Conservation (phyloP, 2,329 filamentous ascomycete species). For the Fusarium lateritium region DNA sequence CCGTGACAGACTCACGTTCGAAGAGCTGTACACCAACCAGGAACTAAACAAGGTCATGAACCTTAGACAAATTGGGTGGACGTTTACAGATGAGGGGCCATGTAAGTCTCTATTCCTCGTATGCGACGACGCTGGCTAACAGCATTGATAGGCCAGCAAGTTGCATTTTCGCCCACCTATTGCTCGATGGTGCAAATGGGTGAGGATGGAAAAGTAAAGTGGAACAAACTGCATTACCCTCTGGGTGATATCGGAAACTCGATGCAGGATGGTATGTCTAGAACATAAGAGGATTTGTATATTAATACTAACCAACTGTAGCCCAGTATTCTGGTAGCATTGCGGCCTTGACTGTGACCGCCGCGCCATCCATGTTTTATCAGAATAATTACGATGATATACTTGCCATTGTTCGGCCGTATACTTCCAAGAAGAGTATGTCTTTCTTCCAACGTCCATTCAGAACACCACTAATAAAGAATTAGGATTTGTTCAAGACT, state of each 20-base stretch:
- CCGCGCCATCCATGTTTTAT: constrained; percentile 62
- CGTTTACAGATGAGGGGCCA: constrained; percentile 75
- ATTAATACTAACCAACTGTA: constrained; percentile 49
- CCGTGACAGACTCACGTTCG: constrained; percentile 81
- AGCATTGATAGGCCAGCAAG: constrained; percentile 65
- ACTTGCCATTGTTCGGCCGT: constrained; percentile 74
- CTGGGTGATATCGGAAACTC: constrained; percentile 64
- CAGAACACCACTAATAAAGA: constrained; percentile 33
- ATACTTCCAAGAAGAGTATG: constrained; percentile 54
- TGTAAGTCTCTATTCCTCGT: constrained; percentile 62
- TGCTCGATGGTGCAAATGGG: constrained; percentile 71
- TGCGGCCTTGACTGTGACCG: constrained; percentile 71
- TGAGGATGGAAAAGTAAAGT: constrained; percentile 71
- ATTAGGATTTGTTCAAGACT: constrained; percentile 72
- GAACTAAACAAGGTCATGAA: constrained; percentile 77
- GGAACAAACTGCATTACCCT: constrained; percentile 69
- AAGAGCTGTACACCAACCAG: constrained; percentile 74
- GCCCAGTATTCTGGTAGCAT: constrained; percentile 71
- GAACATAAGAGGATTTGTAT: no score
- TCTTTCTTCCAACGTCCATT: not conserved
- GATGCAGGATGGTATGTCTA: constrained; percentile 63
- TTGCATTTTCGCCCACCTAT: constrained; percentile 72
- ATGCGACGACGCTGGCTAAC: constrained; percentile 24
- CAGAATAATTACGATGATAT: constrained; percentile 77
- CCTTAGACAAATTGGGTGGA: constrained; percentile 83